Evolutionary conservation across 768 basidiomycete genomes (phyloP), one percentile per base, ranked within the genome.

Genomic region (Imleria badia): DNA sequence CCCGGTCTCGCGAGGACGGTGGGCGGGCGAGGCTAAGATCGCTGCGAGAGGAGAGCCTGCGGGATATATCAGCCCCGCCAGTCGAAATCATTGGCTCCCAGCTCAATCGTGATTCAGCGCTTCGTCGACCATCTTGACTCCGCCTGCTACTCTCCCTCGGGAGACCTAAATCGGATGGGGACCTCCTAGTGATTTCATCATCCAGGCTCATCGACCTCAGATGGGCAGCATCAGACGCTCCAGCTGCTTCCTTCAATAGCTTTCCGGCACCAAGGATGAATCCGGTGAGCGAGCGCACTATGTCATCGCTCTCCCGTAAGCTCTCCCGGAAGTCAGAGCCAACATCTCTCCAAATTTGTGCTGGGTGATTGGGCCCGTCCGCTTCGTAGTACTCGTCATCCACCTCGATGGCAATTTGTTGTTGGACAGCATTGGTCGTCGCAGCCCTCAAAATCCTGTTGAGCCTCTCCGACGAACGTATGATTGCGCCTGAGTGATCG

Each of bases 341-440:
- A 6, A 91, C 79, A 44, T 76, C 73, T 50, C 79, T 75, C 90
- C 89, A 92, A 29, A 90, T 71, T 50, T 84, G 82, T 12, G 74
- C 77, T 23, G 81, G 59, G 42, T 79, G 72, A 60, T 72, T 66
- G 41, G 64, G 63, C 13, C 57, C 60, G 12, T 60, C 65, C n/a
- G 41, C 58, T 4, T 56, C 58, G 22, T 59, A 60, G 35, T 56
- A 58, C 50, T 75, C 78, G 33, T 78, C 81, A 11, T 80, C 81
- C 2, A 92, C 83, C 66, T 93, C 91, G 0, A 85, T 81, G 36
- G 87, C 81, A 45, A 94, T 86, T 69, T 91, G 87, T 50, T 81
- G 78, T 58, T 90, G 87, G 47, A 91, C 68, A 1, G 91, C 85
- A 39, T 76, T 71, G 51, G 76, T 72, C 14, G 82, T 84, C 3